phyloP scores from a whole-genome alignment of 371 early-diverging fungal genomes.

The Saksenaea vasiformis region DNA sequence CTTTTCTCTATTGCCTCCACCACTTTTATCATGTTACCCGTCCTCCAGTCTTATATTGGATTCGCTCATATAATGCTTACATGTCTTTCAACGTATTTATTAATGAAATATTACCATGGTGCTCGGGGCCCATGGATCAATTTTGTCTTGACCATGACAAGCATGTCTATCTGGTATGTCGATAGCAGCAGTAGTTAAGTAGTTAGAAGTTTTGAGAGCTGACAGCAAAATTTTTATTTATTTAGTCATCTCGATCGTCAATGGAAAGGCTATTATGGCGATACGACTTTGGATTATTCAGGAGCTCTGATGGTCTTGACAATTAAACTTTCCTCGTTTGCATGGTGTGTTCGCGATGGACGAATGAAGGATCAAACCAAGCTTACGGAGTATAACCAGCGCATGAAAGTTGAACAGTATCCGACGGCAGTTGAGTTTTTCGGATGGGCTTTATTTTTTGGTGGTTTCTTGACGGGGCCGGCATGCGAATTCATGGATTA shows the following conservation, averaged over 20 bases:
- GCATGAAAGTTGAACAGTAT: constrained; percentile 48
- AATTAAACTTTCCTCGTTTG: constrained; percentile 83
- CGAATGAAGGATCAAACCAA: constrained; percentile 16
- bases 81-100: constrained; percentile 54
- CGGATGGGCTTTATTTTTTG: constrained; percentile 86
- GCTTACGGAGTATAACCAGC: constrained; percentile 60
- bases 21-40: constrained; percentile 50
- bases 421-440: constrained; percentile 77
- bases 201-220: not conserved
- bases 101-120: constrained; percentile 44
- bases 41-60: constrained; percentile 60
- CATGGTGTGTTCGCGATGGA: constrained; percentile 77
- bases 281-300: constrained; percentile 69
- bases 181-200: no score
- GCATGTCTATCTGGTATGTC: constrained; percentile 66
- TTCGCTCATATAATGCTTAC: constrained; percentile 59
- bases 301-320: constrained; percentile 89
- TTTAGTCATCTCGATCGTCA: constrained; percentile 59
- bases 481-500: constrained; percentile 75
- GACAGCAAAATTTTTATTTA: not conserved
- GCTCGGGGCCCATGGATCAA: constrained; percentile 62
- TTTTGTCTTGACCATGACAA: constrained; percentile 67
- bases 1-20: constrained; percentile 69
- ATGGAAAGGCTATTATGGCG: constrained; percentile 34
- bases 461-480: constrained; percentile 81